Conservation (phyloP, 352 stramenopile genomes). For the Aphanomyces euteiches region DNA sequence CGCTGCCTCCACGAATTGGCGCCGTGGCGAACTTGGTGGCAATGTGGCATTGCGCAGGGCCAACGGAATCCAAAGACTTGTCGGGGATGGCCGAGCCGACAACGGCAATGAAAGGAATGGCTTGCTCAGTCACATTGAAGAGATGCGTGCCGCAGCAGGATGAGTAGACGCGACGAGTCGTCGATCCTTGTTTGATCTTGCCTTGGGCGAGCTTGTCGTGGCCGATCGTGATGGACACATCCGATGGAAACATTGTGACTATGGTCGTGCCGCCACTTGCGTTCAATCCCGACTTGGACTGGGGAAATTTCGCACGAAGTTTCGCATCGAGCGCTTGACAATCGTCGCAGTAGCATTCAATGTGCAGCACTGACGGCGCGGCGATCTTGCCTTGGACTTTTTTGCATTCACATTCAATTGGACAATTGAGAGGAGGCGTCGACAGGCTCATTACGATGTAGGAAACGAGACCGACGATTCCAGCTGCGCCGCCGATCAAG, state of each 20-base stretch:
- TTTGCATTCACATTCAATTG: conserved; percentile 6
- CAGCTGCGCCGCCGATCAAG: neutral
- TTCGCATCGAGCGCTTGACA: conserved; percentile 5
- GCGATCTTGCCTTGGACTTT: conserved; percentile 8
- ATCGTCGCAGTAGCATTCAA: conserved; percentile 27
- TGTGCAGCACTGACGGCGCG: neutral
- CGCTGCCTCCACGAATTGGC: too few relatives aligned
- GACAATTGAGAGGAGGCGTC: neutral
- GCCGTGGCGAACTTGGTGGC: neutral
- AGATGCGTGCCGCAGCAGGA: conserved; percentile 25
- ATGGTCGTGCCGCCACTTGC: conserved; percentile 9
- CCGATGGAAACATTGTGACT: conserved; percentile 9
- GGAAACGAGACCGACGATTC: neutral
- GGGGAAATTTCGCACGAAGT: neutral
- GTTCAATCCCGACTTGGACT: neutral
- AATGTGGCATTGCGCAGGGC: conserved; percentile 11
- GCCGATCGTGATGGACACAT: neutral
- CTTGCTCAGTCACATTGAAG: conserved; percentile 13
- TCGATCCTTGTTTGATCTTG: neutral
- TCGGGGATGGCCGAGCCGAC: neutral
- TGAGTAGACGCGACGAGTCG: conserved; percentile 17
- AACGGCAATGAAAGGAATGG: neutral
- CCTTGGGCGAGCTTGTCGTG: neutral
- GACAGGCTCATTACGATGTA: neutral
- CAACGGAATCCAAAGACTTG: neutral